Conservation (phyloP, 176 grass and related monocot species). For the Oryza brachyantha region DNA sequence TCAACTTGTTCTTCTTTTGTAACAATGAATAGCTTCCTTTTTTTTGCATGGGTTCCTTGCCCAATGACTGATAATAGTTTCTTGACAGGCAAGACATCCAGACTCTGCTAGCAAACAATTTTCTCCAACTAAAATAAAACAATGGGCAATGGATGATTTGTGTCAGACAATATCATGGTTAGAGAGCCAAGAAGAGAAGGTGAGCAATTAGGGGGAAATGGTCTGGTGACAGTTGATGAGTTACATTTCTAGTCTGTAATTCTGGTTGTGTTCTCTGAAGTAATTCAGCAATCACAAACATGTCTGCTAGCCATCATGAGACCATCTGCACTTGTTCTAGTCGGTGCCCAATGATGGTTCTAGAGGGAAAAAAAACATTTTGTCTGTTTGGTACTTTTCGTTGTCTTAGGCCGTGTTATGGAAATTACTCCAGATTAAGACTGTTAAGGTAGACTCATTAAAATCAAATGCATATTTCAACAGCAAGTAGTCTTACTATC, state of each 20-base stretch:
- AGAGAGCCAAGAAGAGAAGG: conserved; percentile 93
- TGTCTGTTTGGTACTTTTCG: background rate
- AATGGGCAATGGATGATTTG: conserved; percentile 85
- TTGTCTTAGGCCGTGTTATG: conserved; percentile 1
- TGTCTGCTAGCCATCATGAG: background rate
- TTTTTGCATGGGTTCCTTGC: conserved; percentile 13
- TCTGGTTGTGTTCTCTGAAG: background rate
- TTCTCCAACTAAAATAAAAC: conserved; percentile 72
- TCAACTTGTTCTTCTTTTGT: background rate
- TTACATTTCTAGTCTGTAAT: conserved; percentile 10
- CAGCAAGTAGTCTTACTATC: background rate
- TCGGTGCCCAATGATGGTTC: background rate
- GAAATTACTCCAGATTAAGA: background rate
- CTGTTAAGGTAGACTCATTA: background rate
- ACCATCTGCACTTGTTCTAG: background rate
- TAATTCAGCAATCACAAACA: background rate
- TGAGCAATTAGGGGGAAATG: conserved; percentile 27
- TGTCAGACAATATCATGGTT: conserved; percentile 73
- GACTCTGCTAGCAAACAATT: conserved; percentile 34
- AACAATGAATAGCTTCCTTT: conserved; percentile 19
- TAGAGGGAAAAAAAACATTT: background rate
- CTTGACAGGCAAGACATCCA: conserved; percentile 43
- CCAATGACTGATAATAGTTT: background rate
- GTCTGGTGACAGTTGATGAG: background rate
- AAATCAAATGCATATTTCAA: background rate